Conservation (phyloP, 2,329 filamentous ascomycete genomes). For the Fusarium drepaniforme region DNA sequence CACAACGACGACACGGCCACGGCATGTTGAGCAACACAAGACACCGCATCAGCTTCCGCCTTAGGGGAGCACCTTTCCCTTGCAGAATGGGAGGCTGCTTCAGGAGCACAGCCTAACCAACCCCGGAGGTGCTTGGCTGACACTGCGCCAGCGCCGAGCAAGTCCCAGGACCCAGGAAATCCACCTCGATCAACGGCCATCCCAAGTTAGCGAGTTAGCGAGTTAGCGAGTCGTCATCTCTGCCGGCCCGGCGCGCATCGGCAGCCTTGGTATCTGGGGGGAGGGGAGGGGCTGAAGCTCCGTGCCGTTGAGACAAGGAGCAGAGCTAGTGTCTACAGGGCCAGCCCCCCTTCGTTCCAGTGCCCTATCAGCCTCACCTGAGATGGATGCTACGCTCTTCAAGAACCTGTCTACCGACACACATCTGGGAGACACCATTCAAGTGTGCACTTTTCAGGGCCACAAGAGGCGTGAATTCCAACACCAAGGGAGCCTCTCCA, state of each 20-base stretch:
- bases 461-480: neutral
- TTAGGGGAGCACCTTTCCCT: constrained; percentile 21
- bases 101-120: constrained; percentile 15
- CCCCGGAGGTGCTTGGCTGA: constrained; percentile 22
- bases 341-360: neutral
- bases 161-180: constrained; percentile 19
- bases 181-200: constrained; percentile 11
- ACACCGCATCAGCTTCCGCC: constrained; percentile 42
- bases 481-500: neutral
- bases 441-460: neutral
- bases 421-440: neutral
- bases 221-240: constrained; percentile 5
- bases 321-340: neutral
- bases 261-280: constrained; percentile 7
- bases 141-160: constrained; percentile 25
- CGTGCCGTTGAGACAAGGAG: constrained; percentile 6
- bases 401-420: neutral
- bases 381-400: neutral
- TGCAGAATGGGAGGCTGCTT: constrained; percentile 19
- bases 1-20: constrained; percentile 19
- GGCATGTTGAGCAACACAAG: constrained; percentile 33
- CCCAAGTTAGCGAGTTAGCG: neutral
- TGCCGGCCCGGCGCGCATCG: constrained; percentile 4
- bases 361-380: constrained; percentile 2
- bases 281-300: neutral